Percentiles rank a stretch among this genome's conserved stretches.
These are phyloP conservation scores for Hanseniaspora clermontiae DNA, from an alignment of 805 yeast genomes.

Conservation along the genomic window DNA sequence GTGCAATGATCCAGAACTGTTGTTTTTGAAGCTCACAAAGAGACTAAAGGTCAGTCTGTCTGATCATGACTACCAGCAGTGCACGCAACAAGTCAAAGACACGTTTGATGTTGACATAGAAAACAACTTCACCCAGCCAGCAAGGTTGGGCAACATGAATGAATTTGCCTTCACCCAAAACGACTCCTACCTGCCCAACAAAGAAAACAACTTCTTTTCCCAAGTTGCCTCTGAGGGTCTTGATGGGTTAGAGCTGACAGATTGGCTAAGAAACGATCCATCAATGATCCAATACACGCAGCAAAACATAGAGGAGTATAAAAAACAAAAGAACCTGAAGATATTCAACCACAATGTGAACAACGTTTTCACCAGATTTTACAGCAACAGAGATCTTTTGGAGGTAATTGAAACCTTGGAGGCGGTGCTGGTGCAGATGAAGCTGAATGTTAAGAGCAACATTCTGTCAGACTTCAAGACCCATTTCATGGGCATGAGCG, in stretches of 20 bases:
- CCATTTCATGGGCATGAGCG: slow-evolving; percentile 14
- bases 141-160: slow-evolving; percentile 21
- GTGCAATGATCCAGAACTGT: slow-evolving; percentile 40
- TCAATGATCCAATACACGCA: slow-evolving; percentile 13
- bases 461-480: slow-evolving; percentile 19
- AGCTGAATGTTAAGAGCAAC: slow-evolving; percentile 21
- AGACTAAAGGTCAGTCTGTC: slow-evolving; percentile 41
- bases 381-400: slow-evolving; percentile 22
- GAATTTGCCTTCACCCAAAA: slow-evolving; percentile 15
- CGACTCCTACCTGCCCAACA: slow-evolving; percentile 1
- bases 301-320: background rate
- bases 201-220: background rate
- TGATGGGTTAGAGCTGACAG: background rate
- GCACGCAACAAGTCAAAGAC: slow-evolving; percentile 18
- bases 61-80: slow-evolving; percentile 33
- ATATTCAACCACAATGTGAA: slow-evolving; percentile 10
- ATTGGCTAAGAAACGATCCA: slow-evolving; percentile 17
- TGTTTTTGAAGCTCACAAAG: slow-evolving; percentile 41
- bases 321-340: slow-evolving; percentile 1
- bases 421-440: slow-evolving; percentile 20
- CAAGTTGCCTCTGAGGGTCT: background rate
- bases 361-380: slow-evolving; percentile 22
- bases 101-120: background rate
- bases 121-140: background rate
- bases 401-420: slow-evolving; percentile 24